Percentiles rank a stretch among this genome's conserved stretches.
Conservation (phyloP, 345 rosid genomes). For the Aquilaria yunnanensis region DNA sequence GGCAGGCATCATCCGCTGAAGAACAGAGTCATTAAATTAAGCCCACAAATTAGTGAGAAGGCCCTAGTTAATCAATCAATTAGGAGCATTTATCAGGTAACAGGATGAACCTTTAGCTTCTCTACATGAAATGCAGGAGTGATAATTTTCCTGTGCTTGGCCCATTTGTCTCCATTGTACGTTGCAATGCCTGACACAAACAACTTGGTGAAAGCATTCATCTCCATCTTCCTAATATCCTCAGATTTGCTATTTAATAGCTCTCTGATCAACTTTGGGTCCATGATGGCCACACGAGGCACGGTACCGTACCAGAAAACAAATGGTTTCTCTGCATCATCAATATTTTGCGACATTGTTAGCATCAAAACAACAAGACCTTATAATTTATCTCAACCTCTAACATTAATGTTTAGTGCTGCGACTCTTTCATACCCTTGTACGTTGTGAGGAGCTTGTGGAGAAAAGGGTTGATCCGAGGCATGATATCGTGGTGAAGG, state of each 20-base stretch:
- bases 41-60: too few species aligned
- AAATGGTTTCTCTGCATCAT: conserved; percentile 18
- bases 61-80: too few species aligned
- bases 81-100: too few species aligned
- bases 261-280: conserved; percentile 25
- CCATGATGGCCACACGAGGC: conserved; percentile 23
- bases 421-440: conserved; percentile 1
- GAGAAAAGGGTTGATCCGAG: conserved; percentile 23
- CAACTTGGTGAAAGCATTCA: conserved; percentile 9
- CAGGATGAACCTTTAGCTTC: conserved; percentile 20
- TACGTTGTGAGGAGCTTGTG: conserved; percentile 3
- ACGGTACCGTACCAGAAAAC: conserved; percentile 20
- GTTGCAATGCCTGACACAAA: conserved; percentile 23
- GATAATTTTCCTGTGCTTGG: conserved; percentile 25
- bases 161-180: conserved; percentile 26
- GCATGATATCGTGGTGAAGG: conserved; percentile 16
- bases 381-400: too few species aligned
- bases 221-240: conserved; percentile 18
- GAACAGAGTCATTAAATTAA: not conserved
- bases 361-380: not conserved
- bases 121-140: conserved; percentile 26
- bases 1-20: conserved; percentile 20
- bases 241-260: conserved; percentile 18
- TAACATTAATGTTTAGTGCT: too few species aligned
- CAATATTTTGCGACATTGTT: not conserved